Evolutionary conservation across 2,329 filamentous ascomycete genomes (phyloP), one percentile per base, ranked within the genome.

Genomic region (Anisogramma anomala): DNA sequence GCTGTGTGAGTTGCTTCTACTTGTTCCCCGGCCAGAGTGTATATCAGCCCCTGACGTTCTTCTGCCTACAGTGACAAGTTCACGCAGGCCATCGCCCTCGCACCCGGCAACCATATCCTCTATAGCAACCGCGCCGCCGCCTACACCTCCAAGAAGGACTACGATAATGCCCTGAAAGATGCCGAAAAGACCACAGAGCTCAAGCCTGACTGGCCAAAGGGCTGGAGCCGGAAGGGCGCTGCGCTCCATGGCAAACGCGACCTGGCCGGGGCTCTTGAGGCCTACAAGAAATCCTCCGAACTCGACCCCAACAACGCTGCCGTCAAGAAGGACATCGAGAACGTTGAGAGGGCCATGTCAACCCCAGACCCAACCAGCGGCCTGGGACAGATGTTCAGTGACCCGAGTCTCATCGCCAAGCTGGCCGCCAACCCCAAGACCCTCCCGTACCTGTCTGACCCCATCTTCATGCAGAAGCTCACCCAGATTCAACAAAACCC

Each of bases 141-240:
- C 33, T 77, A 94, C 58, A 85, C 89, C 33, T 95, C 91, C 39
- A 83, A 94, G 64, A 85, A 80, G 62, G 78, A 96, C 45, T 98
- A 84, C 71, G 69, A 83, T 49, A 74, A 82, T 52, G 91, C 91
- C 15, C 68, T 96, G 19, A 72, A 82, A 49, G 91, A 98, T 71
- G 91, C 91, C 43, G 81, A 81, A 58, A 95, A 95, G 73, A 91
- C 86, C 3, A 93, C 83, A 41, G 77, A 94, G 64, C 70, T 98
- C 61, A 96, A 98, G 72, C 83, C 89, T 10, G 91, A 96, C 69
- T 98, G 91, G 91, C 79, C 86, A 46, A 96, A 96, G 67, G 91
- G 91, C 51, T 95, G 86, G 82, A 82, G 84, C 45, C 80, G 91
- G 47, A 95, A 95, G 63, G 91, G 89, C 51, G 82, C 87, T 49